Evolutionary conservation across 129 eudicot genomes (phyloP), one percentile per base, ranked within the genome.

Genomic region (Smallanthus sonchifolius): DNA sequence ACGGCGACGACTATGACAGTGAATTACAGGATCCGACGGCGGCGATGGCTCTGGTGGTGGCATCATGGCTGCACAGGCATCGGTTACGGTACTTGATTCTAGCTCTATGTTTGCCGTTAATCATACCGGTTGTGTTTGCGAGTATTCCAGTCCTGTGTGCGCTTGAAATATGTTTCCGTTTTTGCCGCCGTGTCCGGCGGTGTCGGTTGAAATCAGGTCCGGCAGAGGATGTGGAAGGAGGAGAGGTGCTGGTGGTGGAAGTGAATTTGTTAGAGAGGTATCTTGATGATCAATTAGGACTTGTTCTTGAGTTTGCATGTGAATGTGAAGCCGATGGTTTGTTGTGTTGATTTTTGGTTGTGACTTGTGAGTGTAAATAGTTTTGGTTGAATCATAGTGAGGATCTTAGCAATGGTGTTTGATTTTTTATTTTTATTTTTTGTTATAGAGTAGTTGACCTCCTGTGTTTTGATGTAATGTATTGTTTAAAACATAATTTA

Each of bases 241-340:
- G 73, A 24, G 72, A 52, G 28, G 81, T 67, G 83, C n/a, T 76
- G 51, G 69, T 62, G 75, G 75, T 60, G 76, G 84, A 80, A 57
- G 2, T 68, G 63, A 75, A 36, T 68, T 42, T 83, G 72, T 75
- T 87, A 76, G 88, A 87, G 73, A 78, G 91, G 69, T 87, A 87
- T 54, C 73, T 84, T 66, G 91, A 84, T 35, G 88, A 87, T 84
- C 91, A 87, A 43, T 76, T 87, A 71, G 69, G 64, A 39, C 88
- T 87, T 40, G 91, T 83, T 42, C 60, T 78, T 60, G 88, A 74
- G 40, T 66, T 82, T 47, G 79, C 68, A 16, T 74, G 75, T 64
- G 91, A 77, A 54, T 78, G 62, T 60, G 85, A 77, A 15, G 30
- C 1, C 30, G 1, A 75, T 57, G 9, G 42, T 43, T 1, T 79